Base-by-base conservation (phyloP, 1,139 yeast genomes). In the Yamadazyma triangularis region DNA sequence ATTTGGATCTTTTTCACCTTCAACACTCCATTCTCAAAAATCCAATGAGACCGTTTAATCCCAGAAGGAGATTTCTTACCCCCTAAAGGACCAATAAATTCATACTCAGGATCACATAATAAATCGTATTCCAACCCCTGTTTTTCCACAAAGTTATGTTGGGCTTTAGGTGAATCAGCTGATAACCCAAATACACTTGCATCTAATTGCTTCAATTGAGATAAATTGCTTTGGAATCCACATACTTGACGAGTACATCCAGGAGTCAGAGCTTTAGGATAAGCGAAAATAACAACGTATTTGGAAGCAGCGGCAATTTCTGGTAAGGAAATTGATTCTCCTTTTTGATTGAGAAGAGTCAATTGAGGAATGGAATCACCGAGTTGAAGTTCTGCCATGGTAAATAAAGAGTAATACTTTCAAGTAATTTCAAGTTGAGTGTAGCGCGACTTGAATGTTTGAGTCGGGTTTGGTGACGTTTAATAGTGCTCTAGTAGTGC, bases 161-260 rank as follows among this genome's bases (percentile, higher is more conserved):
- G 97, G 7, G 95, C 72, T 36, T 72, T 72, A 23, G 85, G 79
- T 10, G 75, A 51, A 52, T 88, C 96, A 4, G 88, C 78, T 44
- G 91, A 80, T 28, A 83, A 56, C 1, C 93, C 93, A 41, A 70
- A 71, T 2, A 83, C 74, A 0, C 72, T 61, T 14, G 62, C 53
- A 13, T 81, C 76, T 30, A 71, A 64, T 15, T 64, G 56, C 26
- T 64, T 57, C 45, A 86, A 73, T 28, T 72, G 70, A 9, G 70
- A 65, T 51, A 63, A 79, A 45, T 75, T 75, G 44, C 75, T 79
- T 47, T 91, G 79, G 56, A 84, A 91, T 0, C 96, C 96, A 56
- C 85, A 74, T 2, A 88, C 96, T 60, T 91, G 98, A 48, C 88
- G 73, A 1, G 93, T 88, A 58, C 97, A 89, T 2, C 97, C 97